Evolutionary conservation across 179 eudicot genomes (phyloP), one percentile per base, ranked within the genome.

Genomic region (Gypsophila paniculata): DNA sequence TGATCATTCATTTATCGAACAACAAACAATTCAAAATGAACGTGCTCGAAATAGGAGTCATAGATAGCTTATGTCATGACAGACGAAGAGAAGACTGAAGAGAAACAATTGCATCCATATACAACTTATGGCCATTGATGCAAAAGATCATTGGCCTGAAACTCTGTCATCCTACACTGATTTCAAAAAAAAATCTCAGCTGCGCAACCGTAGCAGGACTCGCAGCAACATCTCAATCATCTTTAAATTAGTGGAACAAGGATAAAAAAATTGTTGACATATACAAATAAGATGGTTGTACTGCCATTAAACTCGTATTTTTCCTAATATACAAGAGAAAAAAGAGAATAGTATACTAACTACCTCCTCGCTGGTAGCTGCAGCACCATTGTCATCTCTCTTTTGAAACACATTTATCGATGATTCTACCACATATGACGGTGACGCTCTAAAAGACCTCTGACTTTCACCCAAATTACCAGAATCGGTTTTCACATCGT

Each of bases 331-430:
- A 71, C 26, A 49, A n/a, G 39, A 8, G 18, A n/a, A 22, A 6
- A 39, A 38, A 21, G 42, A 39, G n/a, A 61, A 42, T 1, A 54
- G 46, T 12, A 63, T 14, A 51, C 32, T 8, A 55, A 48, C 44
- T 84, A 84, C n/a, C n/a, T n/a, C 86, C 86, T 84, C 81, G 78
- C 93, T 86, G 21, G 87, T 89, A 36, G 69, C 76, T 75, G 77
- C 65, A 76, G 78, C 81, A 72, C 86, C 85, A 72, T 78, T 59
- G 64, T 82, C 91, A 18, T 57, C 65, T 79, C 77, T 72, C 75
- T 76, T 85, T 14, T 77, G 85, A 8, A 84, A 73, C 78, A 84
- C 77, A 74, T 80, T 83, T 74, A 78, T 84, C 38, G 86, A 76
- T 19, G 89, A 85, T 42, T 91, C 90, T 72, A 80, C 61, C 1